phyloP scores from a whole-genome alignment of 345 rosid species.

The Excoecaria cochinchinensis region DNA sequence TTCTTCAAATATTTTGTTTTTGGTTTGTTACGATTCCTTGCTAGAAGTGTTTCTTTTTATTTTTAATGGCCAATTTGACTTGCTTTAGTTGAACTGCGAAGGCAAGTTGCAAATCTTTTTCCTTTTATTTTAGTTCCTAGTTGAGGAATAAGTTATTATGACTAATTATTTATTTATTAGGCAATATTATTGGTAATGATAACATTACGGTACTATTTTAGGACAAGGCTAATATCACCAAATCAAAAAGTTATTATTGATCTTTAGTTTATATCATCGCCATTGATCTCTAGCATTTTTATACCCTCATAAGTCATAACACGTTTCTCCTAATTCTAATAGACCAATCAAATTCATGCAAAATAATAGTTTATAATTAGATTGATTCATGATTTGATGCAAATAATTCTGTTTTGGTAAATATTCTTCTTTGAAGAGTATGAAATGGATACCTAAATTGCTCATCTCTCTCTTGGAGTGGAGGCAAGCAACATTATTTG shows the following conservation, averaged over 20 bases:
- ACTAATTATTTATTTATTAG: background rate
- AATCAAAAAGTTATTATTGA: no score
- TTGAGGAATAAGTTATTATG: background rate
- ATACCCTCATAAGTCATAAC: background rate
- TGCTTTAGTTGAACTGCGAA: conserved; percentile 10
- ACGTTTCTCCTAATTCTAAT: no score
- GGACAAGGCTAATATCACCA: no score
- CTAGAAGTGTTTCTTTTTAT: background rate
- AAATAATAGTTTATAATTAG: no score
- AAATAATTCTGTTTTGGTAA: no score
- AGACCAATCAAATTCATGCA: no score
- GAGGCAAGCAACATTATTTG: background rate
- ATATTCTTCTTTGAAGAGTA: no score
- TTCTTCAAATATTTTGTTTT: background rate
- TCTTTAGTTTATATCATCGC: background rate
- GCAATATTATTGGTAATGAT: background rate
- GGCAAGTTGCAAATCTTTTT: conserved; percentile 19
- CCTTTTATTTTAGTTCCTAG: background rate
- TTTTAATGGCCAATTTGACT: conserved; percentile 13
- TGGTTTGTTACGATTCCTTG: background rate
- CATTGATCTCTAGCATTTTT: background rate
- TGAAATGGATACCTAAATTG: background rate
- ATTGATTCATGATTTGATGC: no score
- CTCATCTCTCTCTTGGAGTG: background rate
- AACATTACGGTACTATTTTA: background rate